A percentile compares a stretch with the other conserved stretches of the same genome.
Evolutionary conservation across 345 rosid genomes (phyloP).

Genomic region (Salix brachista): DNA sequence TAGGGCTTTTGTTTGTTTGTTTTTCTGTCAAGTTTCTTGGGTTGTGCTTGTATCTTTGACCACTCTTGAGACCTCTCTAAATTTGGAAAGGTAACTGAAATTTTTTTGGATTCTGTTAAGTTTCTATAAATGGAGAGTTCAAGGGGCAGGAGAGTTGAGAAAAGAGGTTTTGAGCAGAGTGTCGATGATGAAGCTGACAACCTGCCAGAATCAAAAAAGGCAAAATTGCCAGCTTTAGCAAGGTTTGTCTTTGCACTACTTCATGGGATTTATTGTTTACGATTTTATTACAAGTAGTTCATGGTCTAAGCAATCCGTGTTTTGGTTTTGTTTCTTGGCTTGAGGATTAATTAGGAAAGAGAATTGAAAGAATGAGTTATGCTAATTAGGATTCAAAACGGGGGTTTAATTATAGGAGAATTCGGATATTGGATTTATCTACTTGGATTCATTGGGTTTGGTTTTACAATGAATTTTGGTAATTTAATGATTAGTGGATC

Average conservation of each 20-base stretch:
- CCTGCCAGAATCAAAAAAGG: slow-evolving; percentile 59
- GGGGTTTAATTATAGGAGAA: not conserved
- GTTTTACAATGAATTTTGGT: not conserved
- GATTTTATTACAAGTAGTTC: not conserved
- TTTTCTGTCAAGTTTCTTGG: slow-evolving; percentile 35
- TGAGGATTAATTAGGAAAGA: not conserved
- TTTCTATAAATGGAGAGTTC: slow-evolving; percentile 60
- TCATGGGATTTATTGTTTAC: not conserved
- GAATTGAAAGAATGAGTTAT: not conserved
- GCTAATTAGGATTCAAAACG: not conserved
- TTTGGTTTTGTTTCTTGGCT: not conserved
- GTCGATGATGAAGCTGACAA: slow-evolving; percentile 44
- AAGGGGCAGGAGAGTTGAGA: slow-evolving; percentile 47
- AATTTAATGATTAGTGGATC: not conserved
- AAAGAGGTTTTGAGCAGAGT: slow-evolving; percentile 45
- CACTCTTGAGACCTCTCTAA: slow-evolving; percentile 13
- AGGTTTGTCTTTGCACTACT: slow-evolving; percentile 37
- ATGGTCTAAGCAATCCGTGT: not conserved
- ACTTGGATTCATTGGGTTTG: not conserved
- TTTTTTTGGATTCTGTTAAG: slow-evolving; percentile 4
- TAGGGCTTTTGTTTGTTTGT: slow-evolving; percentile 15
- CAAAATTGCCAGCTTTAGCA: slow-evolving; percentile 76
- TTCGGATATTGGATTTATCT: not conserved
- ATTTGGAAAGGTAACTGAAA: slow-evolving; percentile 17
- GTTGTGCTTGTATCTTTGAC: slow-evolving; percentile 9